Percentiles rank a stretch among this genome's conserved stretches.
Conservation (phyloP, 2,329 filamentous ascomycete genomes). For the Microascus cirrosus region DNA sequence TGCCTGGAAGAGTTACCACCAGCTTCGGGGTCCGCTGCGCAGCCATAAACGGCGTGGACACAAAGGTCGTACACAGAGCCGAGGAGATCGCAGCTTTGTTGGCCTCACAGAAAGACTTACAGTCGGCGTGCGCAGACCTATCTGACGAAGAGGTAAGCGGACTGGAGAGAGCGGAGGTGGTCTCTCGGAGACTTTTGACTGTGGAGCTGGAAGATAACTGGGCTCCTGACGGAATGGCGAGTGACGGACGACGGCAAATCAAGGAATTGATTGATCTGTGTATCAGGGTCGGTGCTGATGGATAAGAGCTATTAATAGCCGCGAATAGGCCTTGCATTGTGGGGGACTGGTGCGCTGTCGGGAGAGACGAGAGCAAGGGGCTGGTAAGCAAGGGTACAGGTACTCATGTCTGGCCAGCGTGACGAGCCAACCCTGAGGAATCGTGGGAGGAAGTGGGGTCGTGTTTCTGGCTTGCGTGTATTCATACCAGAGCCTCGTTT, state of each 20-base stretch:
- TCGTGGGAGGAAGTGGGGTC: not conserved
- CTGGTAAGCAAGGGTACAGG: not conserved
- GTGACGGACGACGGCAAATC: not conserved
- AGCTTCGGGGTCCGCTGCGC: slow-evolving; percentile 86
- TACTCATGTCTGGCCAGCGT: not conserved
- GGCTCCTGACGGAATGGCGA: not conserved
- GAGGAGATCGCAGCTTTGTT: slow-evolving; percentile 60
- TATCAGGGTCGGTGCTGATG: not conserved
- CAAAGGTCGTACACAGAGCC: slow-evolving; percentile 61
- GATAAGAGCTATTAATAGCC: not conserved
- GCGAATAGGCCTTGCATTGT: not conserved
- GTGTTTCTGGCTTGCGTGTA: not conserved
- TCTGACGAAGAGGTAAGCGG: slow-evolving; percentile 50
- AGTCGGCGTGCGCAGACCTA: slow-evolving; percentile 58
- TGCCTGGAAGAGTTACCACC: slow-evolving; percentile 56
- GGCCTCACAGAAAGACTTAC: slow-evolving; percentile 64
- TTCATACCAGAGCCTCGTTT: not conserved
- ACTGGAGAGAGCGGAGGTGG: slow-evolving; percentile 54
- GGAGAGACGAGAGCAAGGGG: not conserved
- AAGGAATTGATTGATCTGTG: not conserved
- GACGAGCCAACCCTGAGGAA: not conserved
- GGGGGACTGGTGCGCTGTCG: not conserved
- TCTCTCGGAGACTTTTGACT: slow-evolving; percentile 47
- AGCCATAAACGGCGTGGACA: slow-evolving; percentile 71
- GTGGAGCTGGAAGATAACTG: not conserved